Evolutionary conservation across 192 early-diverging fungal genomes (phyloP).

Genomic region (Kappamyces sp.): DNA sequence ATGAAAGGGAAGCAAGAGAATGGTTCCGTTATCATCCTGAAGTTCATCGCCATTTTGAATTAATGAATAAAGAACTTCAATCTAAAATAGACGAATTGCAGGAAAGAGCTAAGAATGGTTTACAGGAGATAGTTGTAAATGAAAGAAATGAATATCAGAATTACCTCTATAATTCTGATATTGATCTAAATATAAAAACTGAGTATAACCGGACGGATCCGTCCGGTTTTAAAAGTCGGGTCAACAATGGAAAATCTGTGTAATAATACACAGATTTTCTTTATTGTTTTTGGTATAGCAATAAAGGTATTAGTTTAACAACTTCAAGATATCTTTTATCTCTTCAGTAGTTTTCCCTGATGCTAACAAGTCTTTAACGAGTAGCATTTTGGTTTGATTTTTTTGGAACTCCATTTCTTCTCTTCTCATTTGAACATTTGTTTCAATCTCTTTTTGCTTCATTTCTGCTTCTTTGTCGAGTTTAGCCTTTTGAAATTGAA

Average conservation of each 20-base stretch:
- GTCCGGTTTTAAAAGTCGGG: neutral
- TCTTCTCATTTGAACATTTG: neutral
- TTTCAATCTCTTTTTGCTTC: too few species aligned
- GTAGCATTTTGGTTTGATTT: neutral
- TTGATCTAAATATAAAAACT: neutral
- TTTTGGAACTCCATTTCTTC: neutral
- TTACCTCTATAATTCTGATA: constrained; percentile 5
- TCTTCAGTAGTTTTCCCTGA: neutral
- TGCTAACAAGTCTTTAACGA: too few species aligned
- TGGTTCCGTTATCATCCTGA: constrained; percentile 6
- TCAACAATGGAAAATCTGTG: too few species aligned
- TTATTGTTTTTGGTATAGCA: neutral
- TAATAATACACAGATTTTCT: neutral
- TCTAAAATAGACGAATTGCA: neutral
- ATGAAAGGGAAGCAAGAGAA: neutral
- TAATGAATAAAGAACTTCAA: neutral
- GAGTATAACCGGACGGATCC: neutral
- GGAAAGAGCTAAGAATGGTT: constrained; percentile 9
- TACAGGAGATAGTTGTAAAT: neutral
- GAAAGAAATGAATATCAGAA: neutral
- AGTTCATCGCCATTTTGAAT: neutral
- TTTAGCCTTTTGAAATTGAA: neutral
- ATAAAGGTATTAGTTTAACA: neutral
- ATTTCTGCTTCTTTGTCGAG: neutral
- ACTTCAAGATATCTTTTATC: neutral